Conservation (phyloP, 257 asterid genomes). For the Petunia secreta region DNA sequence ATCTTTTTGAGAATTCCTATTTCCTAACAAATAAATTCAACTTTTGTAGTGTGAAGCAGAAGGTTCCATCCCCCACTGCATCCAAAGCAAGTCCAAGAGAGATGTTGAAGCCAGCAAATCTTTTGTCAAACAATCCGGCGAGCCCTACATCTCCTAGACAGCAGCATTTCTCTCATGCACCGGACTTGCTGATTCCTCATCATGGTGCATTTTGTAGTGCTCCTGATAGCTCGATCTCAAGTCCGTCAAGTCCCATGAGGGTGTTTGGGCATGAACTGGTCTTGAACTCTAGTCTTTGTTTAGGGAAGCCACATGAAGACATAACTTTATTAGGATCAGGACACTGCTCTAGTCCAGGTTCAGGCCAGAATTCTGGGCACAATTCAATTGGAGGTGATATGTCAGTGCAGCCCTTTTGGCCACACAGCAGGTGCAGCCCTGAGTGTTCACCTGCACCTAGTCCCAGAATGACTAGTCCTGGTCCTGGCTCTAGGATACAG, state of each 20-base stretch:
- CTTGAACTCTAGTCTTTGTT: slow-evolving; percentile 53
- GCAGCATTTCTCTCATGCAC: slow-evolving; percentile 38
- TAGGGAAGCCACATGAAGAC: slow-evolving; percentile 66
- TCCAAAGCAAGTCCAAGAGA: slow-evolving; percentile 34
- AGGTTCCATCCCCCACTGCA: slow-evolving; percentile 35
- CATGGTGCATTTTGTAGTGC: slow-evolving; percentile 37
- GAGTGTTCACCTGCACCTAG: slow-evolving; percentile 90
- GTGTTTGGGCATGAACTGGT: slow-evolving; percentile 63
- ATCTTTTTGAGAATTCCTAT: background rate
- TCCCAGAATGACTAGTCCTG: slow-evolving; percentile 94
- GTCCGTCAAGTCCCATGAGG: slow-evolving; percentile 92
- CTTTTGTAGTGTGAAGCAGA: slow-evolving; percentile 42
- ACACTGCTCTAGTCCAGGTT: slow-evolving; percentile 96
- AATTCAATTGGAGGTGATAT: slow-evolving; percentile 96
- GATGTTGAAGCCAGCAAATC: slow-evolving; percentile 36
- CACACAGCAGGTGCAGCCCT: slow-evolving; percentile 89
- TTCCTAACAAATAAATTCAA: slow-evolving; percentile 2
- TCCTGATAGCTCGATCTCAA: slow-evolving; percentile 47
- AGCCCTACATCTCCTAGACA: slow-evolving; percentile 35
- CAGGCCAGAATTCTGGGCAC: slow-evolving; percentile 95
- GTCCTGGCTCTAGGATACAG: slow-evolving; percentile 91
- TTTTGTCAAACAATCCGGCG: slow-evolving; percentile 31
- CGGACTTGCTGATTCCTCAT: slow-evolving; percentile 41
- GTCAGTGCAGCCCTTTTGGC: slow-evolving; percentile 83
- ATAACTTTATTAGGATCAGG: slow-evolving; percentile 82